Base-by-base conservation (phyloP, 805 yeast genomes). In the Ogataea zsoltii region DNA sequence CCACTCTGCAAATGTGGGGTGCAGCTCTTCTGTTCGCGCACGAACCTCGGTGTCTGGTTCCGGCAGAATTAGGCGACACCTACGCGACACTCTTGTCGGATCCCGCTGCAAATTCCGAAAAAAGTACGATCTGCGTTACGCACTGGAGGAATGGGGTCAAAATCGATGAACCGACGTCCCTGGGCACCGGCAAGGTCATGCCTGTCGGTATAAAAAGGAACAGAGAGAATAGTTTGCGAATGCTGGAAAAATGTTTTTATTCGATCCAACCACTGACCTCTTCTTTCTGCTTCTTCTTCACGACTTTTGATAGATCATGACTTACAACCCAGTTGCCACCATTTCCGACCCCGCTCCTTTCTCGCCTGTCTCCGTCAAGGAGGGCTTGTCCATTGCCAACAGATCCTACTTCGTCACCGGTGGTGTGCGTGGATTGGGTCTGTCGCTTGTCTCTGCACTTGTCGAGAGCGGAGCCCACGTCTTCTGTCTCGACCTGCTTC, bases 381-480 rank as follows among this genome's bases (percentile, higher is more conserved):
- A 41, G 1, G 51, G 52, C 6, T 19, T 51, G 28, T 30, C 44
- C n/a, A 44, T 51, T 29, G 39, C 32, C 14, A 38, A 38, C 41
- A 43, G 52, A 41, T 38, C 55, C 19, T 51, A 37, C 38, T 45
- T 51, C 33, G 55, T 51, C 37, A 51, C 55, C n/a, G 55, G 55
- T 7, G 55, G 55, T 18, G 55, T 48, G 12, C 41, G 55, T 17
- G 55, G 55, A 7, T 38, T 51, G 16, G 55, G 55, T 10, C 37
- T 51, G 16, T 14, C 48, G 10, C 34, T 51, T 13, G 41, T 46
- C 16, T 33, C 50, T 1, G 52, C 48, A n/a, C 37, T 51, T n/a
- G 37, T 45, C 3, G 55, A 51, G 41, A 34, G 37, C n/a, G 51
- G 52, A 9, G 55, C 50, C n/a, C 49, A 49, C 19, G 49, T 45